Base-by-base conservation (phyloP, 2,329 filamentous ascomycete species). In the Colletotrichum navitas region DNA sequence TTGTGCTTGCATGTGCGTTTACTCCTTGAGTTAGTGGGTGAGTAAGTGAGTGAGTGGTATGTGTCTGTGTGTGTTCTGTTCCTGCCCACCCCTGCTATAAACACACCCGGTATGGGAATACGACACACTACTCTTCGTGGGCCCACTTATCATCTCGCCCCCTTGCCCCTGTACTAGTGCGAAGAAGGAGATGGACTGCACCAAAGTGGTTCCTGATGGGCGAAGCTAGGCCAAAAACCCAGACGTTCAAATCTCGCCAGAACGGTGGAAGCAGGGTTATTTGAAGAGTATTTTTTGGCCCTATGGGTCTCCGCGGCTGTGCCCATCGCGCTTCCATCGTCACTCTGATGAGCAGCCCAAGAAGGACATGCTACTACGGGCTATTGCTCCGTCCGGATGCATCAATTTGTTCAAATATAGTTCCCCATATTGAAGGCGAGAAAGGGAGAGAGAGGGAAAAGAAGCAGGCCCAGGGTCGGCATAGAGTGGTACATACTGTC, bases 171-270 rank as follows among this genome's bases (percentile, higher is more conserved):
- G 66, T 68, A 5, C 51, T 59, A 68, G 66, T 63, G 60, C 65
- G 41, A 55, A 68, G 60, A 45, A 60, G 67, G 29, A 59, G n/a
- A 49, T 70, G 70, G 70, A 34, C 59, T 62, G 66, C 66, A 61
- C 66, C 55, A 72, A 71, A 62, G 67, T 71, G 70, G 70, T 47
- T 72, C 66, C 67, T 56, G 69, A 70, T 66, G 56, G 66, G 52
- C 55, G 49, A 41, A 71, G 70, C 70, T 72, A 72, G 26, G 45
- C 66, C 56, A 70, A 68, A 70, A 77, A 75, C 71, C 74, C 76
- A 76, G 75, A 76, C 75, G 71, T 64, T 75, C 76, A 74, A 77
- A 76, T 77, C 73, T 76, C 75, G 77, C 75, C 64, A 73, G 67
- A 69, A n/a, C 54, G 65, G 69, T 68, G 68, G 65, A 68, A 68